phyloP scores from a whole-genome alignment of 495 filamentous ascomycete species.

The Durotheca rogersii region DNA sequence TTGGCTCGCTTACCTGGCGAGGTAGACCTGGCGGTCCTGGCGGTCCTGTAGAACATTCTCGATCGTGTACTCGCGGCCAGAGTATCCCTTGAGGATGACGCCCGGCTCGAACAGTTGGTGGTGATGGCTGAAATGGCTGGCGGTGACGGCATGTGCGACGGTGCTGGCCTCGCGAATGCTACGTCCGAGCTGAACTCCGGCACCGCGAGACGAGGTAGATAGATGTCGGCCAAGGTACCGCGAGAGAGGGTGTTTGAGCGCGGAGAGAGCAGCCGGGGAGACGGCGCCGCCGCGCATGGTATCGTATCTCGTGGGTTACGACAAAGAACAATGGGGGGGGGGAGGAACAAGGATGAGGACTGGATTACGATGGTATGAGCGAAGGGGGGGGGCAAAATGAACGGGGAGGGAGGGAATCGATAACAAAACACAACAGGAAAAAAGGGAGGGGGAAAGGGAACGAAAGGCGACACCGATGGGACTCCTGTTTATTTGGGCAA shows the following conservation, averaged over 20 bases:
- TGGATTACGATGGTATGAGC: too few relatives aligned
- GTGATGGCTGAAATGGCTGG: conserved; percentile 5
- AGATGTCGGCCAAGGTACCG: conserved; percentile 26
- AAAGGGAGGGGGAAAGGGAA: too few relatives aligned
- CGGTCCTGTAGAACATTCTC: conserved; percentile 41
- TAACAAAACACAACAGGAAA: too few relatives aligned
- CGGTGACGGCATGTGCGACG: conserved; percentile 8
- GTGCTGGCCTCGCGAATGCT: conserved; percentile 32
- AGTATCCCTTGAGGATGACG: conserved; percentile 36
- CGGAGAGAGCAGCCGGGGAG: conserved; percentile 27
- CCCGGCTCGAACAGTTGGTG: conserved; percentile 29
- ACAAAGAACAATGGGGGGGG: background rate
- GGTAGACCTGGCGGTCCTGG: conserved; percentile 39
- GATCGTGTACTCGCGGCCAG: conserved; percentile 40
- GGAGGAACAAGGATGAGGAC: background rate
- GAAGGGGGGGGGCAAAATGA: too few relatives aligned
- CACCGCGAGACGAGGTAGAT: conserved; percentile 22
- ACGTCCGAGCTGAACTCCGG: conserved; percentile 23
- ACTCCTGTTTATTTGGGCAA: too few relatives aligned
- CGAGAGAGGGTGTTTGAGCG: conserved; percentile 29
- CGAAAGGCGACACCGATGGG: too few relatives aligned
- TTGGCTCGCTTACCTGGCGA: conserved; percentile 31
- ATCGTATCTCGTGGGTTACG: too few relatives aligned
- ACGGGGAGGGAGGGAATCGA: too few relatives aligned
- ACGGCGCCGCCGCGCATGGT: conserved; percentile 32